Evolutionary conservation across 2,329 filamentous ascomycete species (phyloP).

Genomic region (Macrophomina tecta): DNA sequence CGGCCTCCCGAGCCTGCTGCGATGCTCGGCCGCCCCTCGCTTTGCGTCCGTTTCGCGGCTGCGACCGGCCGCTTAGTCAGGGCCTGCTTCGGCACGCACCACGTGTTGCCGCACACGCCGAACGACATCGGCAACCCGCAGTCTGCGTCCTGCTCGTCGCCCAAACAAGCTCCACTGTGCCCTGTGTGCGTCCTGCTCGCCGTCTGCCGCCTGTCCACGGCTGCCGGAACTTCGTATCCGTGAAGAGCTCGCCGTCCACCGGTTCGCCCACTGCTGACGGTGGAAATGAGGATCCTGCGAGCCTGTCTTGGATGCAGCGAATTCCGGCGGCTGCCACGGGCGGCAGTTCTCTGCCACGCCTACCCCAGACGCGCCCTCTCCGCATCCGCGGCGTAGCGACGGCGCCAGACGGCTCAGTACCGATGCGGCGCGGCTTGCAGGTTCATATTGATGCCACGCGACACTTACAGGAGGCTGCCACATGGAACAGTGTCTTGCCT

Average conservation of each 20-base stretch:
- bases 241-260: background rate
- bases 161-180: background rate
- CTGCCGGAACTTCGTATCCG: background rate
- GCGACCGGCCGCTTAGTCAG: background rate
- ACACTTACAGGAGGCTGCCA: background rate
- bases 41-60: background rate
- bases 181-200: background rate
- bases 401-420: slow-evolving; percentile 1
- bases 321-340: background rate
- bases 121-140: background rate
- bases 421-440: background rate
- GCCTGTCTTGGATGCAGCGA: background rate
- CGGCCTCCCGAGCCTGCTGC: slow-evolving; percentile 18
- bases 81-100: background rate
- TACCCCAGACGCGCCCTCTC: slow-evolving; percentile 13
- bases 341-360: background rate
- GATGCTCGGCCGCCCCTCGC: slow-evolving; percentile 8
- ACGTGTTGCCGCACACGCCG: background rate
- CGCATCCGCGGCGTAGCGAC: background rate
- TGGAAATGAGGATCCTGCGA: slow-evolving; percentile 1
- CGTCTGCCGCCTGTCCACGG: background rate
- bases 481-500: background rate
- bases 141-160: background rate
- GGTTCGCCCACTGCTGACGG: background rate
- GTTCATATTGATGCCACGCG: slow-evolving; percentile 5